phyloP scores from a whole-genome alignment of 805 yeast genomes.

The Ogataea nitratoaversa region DNA sequence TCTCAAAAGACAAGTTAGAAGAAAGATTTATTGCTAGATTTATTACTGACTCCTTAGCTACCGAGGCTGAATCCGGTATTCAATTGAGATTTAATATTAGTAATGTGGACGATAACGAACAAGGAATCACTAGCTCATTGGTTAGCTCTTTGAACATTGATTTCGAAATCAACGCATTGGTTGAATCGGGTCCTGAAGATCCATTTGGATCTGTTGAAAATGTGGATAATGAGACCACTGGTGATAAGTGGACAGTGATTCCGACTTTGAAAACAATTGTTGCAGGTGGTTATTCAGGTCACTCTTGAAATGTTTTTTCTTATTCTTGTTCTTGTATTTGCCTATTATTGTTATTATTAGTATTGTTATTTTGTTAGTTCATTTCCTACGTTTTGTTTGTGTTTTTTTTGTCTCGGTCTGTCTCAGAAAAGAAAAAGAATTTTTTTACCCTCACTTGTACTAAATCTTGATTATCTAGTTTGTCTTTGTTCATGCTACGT shows the following conservation, averaged over 20 bases:
- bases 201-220: constrained; percentile 31
- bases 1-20: constrained; percentile 37
- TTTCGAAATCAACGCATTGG: constrained; percentile 33
- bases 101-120: constrained; percentile 8
- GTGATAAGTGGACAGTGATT: constrained; percentile 31
- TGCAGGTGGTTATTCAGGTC: constrained; percentile 48
- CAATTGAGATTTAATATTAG: constrained; percentile 58
- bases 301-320: too few relatives aligned
- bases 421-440: too few relatives aligned
- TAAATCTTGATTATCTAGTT: too few relatives aligned
- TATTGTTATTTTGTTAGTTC: not conserved
- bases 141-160: constrained; percentile 23
- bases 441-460: too few relatives aligned
- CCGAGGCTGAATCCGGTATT: constrained; percentile 73
- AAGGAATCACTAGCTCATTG: not conserved
- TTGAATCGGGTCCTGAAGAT: constrained; percentile 22
- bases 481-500: too few relatives aligned
- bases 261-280: constrained; percentile 44
- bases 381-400: too few relatives aligned
- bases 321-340: too few relatives aligned
- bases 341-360: not conserved
- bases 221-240: constrained; percentile 1
- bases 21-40: constrained; percentile 83
- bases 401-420: too few relatives aligned
- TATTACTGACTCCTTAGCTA: constrained; percentile 64